Evolutionary conservation across 139 green algal genomes (phyloP), one percentile per base, ranked within the genome.

Genomic region (Picochlorum costavermella): DNA sequence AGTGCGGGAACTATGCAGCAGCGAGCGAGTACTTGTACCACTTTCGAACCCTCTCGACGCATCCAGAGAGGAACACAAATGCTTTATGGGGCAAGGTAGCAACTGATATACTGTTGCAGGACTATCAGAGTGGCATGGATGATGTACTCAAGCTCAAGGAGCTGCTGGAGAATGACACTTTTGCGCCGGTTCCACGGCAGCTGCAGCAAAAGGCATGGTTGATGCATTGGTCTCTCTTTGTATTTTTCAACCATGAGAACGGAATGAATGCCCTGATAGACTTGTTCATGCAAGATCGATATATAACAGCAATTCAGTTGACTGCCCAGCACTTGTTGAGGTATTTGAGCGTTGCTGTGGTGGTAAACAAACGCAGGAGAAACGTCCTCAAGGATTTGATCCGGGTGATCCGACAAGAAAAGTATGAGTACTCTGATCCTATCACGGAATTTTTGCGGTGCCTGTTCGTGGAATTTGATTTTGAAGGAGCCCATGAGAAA

Each of bases 161-260:
- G 61, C 71, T 86, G 6, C 86, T 99, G 40, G 94, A 99, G 65
- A 82, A 82, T 59, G 87, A 96, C 78, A 90, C 76, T 29, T 95
- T 97, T 76, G 72, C 84, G 1, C 78, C 80, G 2, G 77, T 91
- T 16, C 73, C 95, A 20, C 71, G 79, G 61, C 87, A 96, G 81
- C 84, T 99, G 70, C 88, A 97, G 82, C 88, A 97, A 81, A 88
- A 94, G 64, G 90, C 88, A 29, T 99, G 94, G 94, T 83, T 99
- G 65, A 86, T 98, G 81, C 94, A 99, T 80, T 98, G 92, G 94
- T 67, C 77, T 6, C 81, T 99, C 16, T 98, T 95, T 70, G 86
- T 98, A 29, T 97, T 96, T 84, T 98, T 96, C 81, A 98, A 98
- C 83, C 85, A 94, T 68, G 89, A 97, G 63, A 95, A 92, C 67